Base-by-base conservation (phyloP, 805 yeast genomes). In the Saccharomycopsis babjevae region DNA sequence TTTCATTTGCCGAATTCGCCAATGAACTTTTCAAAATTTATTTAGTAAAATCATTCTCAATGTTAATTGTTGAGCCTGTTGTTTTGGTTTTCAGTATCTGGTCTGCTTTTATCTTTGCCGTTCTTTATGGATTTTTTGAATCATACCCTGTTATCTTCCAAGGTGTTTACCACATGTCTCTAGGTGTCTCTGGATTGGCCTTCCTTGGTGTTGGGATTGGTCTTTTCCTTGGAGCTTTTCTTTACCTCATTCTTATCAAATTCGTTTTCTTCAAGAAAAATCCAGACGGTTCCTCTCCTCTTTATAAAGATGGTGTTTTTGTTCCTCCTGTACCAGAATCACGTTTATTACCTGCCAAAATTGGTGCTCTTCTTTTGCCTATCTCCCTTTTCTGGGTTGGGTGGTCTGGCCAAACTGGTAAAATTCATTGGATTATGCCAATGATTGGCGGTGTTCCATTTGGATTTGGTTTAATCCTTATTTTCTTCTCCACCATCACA, bases 351-450 rank as follows among this genome's bases (percentile, higher is more conserved):
- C 73, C 85, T 5, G 85, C 86, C 66, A 82, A 85, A 68, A 71
- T 86, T 62, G 96, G 93, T 50, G 83, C 89, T 1, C 70, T 85
- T 25, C 79, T 81, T 16, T 75, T 88, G 63, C 91, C 91, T 4
- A 76, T 84, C 46, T 78, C 88, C 0, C 74, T 88, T 61, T 88
- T 88, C 73, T 88, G 94, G 96, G 76, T 87, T 61, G 96, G 85
- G 6, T 88, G 96, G 96, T 79, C 92, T 2, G 79, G 88, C 10
- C 78, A 81, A 66, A 59, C 66, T 1, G 67, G 67, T 36, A 67
- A 70, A 16, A 83, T 88, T 32, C 92, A 85, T 68, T 88, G 92
- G 91, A 84, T 86, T 76, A 86, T 82, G 11, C 89, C 96, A 7
- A 76, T 82, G 28, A 81, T 85, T 60, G 83, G 93, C 1, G 97